These are phyloP conservation scores for Cystobasidium sp. DNA, from an alignment of 1,284 basidiomycete species.

Conservation along the genomic window DNA sequence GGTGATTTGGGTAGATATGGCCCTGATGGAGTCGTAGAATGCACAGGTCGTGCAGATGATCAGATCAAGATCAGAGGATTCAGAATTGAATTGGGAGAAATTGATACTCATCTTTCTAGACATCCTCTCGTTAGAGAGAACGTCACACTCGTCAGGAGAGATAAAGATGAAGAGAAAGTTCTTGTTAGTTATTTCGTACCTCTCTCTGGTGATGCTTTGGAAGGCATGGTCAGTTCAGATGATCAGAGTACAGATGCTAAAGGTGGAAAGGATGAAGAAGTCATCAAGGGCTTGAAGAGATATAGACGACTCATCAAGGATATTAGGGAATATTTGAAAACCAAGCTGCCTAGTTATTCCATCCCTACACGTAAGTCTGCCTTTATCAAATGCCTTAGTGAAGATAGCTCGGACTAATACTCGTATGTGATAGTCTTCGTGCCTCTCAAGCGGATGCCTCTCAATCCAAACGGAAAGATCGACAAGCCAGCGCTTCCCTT, in stretches of 20 bases:
- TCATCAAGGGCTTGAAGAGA: constrained; percentile 74
- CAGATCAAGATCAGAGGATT: constrained; percentile 99
- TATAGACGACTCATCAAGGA: constrained; percentile 89
- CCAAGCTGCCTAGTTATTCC: constrained; percentile 92
- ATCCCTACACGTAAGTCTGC: constrained; percentile 74
- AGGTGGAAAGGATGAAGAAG: constrained; percentile 66
- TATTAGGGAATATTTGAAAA: constrained; percentile 93
- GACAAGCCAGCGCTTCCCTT: constrained; percentile 98
- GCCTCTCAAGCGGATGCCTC: constrained; percentile 90
- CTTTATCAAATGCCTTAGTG: not conserved
- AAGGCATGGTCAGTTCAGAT: constrained; percentile 68
- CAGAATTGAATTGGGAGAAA: constrained; percentile 97
- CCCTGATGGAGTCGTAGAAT: constrained; percentile 92
- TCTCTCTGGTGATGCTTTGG: constrained; percentile 70
- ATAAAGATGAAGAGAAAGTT: constrained; percentile 99
- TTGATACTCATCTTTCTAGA: constrained; percentile 93
- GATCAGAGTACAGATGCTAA: constrained; percentile 60
- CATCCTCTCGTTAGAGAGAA: constrained; percentile 95
- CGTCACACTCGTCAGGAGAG: constrained; percentile 92
- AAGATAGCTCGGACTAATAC: not conserved
- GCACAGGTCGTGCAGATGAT: constrained; percentile 95
- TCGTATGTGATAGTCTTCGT: constrained; percentile 76
- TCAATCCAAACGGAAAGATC: constrained; percentile 99
- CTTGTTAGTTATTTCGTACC: constrained; percentile 99
- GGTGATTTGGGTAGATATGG: constrained; percentile 95